Evolutionary conservation across 305 asterid genomes (phyloP).

Genomic region (Withania somnifera): DNA sequence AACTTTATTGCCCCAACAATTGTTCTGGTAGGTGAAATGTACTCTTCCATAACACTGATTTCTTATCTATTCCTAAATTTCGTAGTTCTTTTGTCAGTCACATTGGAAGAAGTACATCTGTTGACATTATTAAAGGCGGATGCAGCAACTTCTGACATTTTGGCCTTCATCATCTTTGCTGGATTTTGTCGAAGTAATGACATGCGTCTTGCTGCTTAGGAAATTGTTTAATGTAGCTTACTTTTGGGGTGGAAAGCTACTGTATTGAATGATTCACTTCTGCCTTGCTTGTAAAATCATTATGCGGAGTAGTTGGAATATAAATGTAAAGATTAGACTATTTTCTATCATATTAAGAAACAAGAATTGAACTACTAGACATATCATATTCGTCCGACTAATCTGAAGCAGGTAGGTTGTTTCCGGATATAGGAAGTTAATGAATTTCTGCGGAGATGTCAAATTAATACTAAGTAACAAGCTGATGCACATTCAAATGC

Average conservation of each 20-base stretch:
- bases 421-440: not conserved
- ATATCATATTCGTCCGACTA: not conserved
- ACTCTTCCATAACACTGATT: not conserved
- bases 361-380: not conserved
- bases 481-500: not conserved
- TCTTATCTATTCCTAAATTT: not conserved
- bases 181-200: not conserved
- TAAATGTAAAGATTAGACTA: not conserved
- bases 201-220: not conserved
- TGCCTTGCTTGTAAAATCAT: not conserved
- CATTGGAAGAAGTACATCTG: slow-evolving; percentile 7
- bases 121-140: slow-evolving; percentile 6
- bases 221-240: not conserved
- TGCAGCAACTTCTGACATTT: slow-evolving; percentile 5
- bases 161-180: not conserved
- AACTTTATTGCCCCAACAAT: slow-evolving; percentile 13
- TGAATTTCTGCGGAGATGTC: not conserved
- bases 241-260: not conserved
- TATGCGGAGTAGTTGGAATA: not conserved
- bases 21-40: slow-evolving; percentile 15
- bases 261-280: not conserved
- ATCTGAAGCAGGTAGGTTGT: not conserved
- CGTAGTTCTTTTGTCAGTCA: not conserved
- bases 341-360: not conserved
- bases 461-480: not conserved